These are phyloP conservation scores for Botryotinia globosa DNA, from an alignment of 2,329 filamentous ascomycete species.

Conservation along the genomic window DNA sequence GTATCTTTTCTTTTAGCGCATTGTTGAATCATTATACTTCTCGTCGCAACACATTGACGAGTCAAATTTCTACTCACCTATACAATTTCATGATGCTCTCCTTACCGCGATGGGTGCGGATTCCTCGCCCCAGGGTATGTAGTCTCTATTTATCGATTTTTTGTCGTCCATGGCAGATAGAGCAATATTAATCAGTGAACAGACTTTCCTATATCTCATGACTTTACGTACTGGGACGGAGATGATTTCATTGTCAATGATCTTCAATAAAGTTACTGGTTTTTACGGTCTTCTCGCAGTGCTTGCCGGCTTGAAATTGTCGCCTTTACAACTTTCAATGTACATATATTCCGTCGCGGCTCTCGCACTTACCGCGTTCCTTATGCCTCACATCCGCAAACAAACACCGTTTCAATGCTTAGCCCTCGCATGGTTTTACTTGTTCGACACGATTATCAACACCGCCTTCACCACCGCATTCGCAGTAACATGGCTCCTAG, in stretches of 20 bases:
- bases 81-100: constrained; percentile 30
- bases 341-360: constrained; percentile 82
- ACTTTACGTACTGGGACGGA: constrained; percentile 83
- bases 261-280: constrained; percentile 90
- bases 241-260: constrained; percentile 75
- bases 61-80: no score
- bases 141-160: constrained; percentile 9
- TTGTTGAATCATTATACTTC: not conserved
- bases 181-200: constrained; percentile 27
- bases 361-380: constrained; percentile 63
- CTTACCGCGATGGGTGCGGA: constrained; percentile 34
- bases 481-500: constrained; percentile 80
- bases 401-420: constrained; percentile 78
- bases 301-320: constrained; percentile 80
- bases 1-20: constrained; percentile 3
- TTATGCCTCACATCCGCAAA: constrained; percentile 76
- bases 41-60: constrained; percentile 15
- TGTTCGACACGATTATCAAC: constrained; percentile 79
- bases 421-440: constrained; percentile 79
- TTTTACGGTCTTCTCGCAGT: constrained; percentile 87
- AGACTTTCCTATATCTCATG: constrained; percentile 85
- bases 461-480: constrained; percentile 79
- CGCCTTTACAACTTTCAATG: constrained; percentile 80
- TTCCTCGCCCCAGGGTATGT: constrained; percentile 38
- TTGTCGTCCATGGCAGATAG: constrained; percentile 2